Evolutionary conservation across 768 basidiomycete species (phyloP).

Genomic region (Pleurotus eryngii): DNA sequence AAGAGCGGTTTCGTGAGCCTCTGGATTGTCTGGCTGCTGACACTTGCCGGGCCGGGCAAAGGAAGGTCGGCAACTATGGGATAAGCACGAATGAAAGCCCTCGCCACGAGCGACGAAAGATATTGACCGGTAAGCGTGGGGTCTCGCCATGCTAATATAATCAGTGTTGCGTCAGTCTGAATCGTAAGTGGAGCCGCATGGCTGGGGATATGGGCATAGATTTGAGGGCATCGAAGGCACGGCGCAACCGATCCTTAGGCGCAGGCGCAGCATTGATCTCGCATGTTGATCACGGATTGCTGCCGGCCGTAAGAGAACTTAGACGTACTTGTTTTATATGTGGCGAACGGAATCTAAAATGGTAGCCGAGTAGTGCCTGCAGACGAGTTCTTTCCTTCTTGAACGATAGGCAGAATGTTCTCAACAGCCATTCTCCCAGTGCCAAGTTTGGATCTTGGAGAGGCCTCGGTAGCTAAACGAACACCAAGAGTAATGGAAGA

Average conservation of each 20-base stretch:
- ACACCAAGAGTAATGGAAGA: no score
- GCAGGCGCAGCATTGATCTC: constrained; percentile 16
- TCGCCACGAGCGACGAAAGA: constrained; percentile 21
- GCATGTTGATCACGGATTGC: constrained; percentile 14
- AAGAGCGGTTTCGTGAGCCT: constrained; percentile 12
- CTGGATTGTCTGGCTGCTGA: constrained; percentile 5
- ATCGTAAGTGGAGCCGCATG: neutral
- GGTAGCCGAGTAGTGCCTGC: no score
- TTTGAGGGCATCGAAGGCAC: constrained; percentile 28
- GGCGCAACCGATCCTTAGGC: constrained; percentile 33
- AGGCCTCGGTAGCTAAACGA: no score
- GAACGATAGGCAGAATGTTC: no score
- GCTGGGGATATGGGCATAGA: constrained; percentile 3
- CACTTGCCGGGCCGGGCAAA: neutral
- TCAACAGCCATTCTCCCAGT: no score
- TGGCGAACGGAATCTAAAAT: no score
- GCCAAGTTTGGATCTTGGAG: no score
- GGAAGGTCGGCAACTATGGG: constrained; percentile 14
- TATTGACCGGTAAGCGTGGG: constrained; percentile 17
- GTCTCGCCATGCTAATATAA: constrained; percentile 18
- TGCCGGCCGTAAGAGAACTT: constrained; percentile 1
- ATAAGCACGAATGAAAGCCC: constrained; percentile 23
- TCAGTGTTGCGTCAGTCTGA: constrained; percentile 20
- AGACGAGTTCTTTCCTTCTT: no score
- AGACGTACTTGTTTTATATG: no score